A percentile compares a stretch with the other conserved stretches of the same genome.
Conservation (phyloP, 805 yeast genomes). For the Candida tammaniensis region DNA sequence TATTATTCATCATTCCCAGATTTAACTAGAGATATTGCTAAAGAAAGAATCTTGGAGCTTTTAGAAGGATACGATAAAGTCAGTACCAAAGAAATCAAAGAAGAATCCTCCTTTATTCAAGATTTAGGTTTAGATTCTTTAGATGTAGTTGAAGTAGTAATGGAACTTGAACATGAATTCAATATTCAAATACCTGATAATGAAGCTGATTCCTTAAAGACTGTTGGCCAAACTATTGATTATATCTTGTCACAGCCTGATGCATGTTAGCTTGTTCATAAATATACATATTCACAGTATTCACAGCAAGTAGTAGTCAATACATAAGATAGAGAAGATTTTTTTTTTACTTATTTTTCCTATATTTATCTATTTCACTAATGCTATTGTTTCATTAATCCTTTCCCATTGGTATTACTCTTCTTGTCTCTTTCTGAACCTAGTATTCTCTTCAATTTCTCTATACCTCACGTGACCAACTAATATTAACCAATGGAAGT, state of each 20-base stretch:
- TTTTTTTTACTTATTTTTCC: no score
- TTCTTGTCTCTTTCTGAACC: no score
- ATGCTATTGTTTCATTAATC: no score
- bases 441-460: not conserved
- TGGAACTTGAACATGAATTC: conserved; percentile 48
- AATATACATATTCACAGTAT: not conserved
- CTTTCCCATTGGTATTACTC: no score
- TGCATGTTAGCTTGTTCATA: conserved; percentile 26
- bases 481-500: conserved; percentile 12
- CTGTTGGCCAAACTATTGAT: conserved; percentile 45
- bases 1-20: conserved; percentile 58
- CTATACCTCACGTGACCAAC: not conserved
- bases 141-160: conserved; percentile 46
- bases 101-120: conserved; percentile 32
- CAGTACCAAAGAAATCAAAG: conserved; percentile 36
- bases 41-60: conserved; percentile 60
- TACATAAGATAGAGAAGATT: no score
- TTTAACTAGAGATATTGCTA: conserved; percentile 59
- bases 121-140: conserved; percentile 48
- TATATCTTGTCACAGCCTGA: conserved; percentile 42
- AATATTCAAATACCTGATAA: conserved; percentile 47
- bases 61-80: conserved; percentile 65
- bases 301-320: no score
- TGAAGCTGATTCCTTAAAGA: conserved; percentile 45
- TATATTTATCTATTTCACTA: no score